phyloP scores from a whole-genome alignment of 306 rosid genomes.

The Vicia sativa region DNA sequence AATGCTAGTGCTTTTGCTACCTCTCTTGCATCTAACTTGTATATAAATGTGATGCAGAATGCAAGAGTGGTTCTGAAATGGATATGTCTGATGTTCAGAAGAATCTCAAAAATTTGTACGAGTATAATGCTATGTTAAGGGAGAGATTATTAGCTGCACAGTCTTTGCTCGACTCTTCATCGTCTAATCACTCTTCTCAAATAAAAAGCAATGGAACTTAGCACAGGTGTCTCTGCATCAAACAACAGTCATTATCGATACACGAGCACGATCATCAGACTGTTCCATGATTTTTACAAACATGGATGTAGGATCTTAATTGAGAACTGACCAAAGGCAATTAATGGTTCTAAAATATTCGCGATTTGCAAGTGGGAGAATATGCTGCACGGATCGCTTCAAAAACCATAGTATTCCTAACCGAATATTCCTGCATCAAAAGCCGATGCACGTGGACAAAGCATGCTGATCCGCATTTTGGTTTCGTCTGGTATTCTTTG shows the following conservation, averaged over 20 bases:
- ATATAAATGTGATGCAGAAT: slow-evolving; percentile 53
- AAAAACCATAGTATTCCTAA: slow-evolving; percentile 6
- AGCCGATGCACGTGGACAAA: slow-evolving; percentile 22
- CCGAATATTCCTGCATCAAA: slow-evolving; percentile 28
- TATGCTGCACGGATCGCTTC: slow-evolving; percentile 30
- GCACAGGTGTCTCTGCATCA: neutral
- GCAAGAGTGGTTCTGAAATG: slow-evolving; percentile 62
- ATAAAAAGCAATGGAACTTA: slow-evolving; percentile 37
- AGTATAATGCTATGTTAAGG: slow-evolving; percentile 79
- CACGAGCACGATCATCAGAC: neutral
- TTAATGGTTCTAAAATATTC: slow-evolving; percentile 7
- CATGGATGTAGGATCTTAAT: slow-evolving; percentile 26
- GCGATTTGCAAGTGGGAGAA: slow-evolving; percentile 17
- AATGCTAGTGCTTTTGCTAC: slow-evolving; percentile 26
- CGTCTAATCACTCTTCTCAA: slow-evolving; percentile 47
- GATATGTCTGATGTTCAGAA: slow-evolving; percentile 68
- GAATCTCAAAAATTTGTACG: slow-evolving; percentile 71
- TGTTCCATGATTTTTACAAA: slow-evolving; percentile 32
- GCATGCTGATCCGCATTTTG: slow-evolving; percentile 32
- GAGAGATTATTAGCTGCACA: slow-evolving; percentile 69
- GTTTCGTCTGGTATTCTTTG: slow-evolving; percentile 32
- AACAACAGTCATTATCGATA: neutral
- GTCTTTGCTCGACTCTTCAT: slow-evolving; percentile 57
- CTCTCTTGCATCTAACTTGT: slow-evolving; percentile 24
- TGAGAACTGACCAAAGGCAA: slow-evolving; percentile 24